These are phyloP conservation scores for Beauveria sp. DNA, from an alignment of 2,329 filamentous ascomycete species.

Conservation along the genomic window DNA sequence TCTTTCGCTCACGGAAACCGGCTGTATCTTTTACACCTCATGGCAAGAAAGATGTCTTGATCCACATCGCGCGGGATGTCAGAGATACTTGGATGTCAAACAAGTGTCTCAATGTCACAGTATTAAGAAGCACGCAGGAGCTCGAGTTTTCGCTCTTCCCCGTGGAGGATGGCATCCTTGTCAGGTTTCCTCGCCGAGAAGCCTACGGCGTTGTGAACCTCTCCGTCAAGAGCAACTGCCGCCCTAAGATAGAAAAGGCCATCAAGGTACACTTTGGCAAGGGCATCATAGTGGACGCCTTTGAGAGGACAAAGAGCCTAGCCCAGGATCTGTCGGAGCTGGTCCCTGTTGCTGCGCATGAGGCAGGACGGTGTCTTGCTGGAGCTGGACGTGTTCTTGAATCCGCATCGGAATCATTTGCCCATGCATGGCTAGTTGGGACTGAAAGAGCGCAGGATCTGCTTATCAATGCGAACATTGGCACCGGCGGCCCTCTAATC, in stretches of 20 bases:
- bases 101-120: conserved; percentile 48
- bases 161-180: conserved; percentile 42
- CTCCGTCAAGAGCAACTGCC: conserved; percentile 48
- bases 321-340: conserved; percentile 33
- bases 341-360: conserved; percentile 31
- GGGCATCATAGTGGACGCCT: conserved; percentile 34
- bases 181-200: conserved; percentile 45
- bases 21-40: conserved; percentile 22
- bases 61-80: conserved; percentile 42
- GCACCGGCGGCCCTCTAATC: not conserved
- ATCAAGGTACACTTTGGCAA: conserved; percentile 54
- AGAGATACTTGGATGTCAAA: conserved; percentile 48
- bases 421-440: not conserved
- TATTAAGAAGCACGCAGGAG: conserved; percentile 38
- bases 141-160: conserved; percentile 42
- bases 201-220: conserved; percentile 51
- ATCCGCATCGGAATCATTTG: conserved; percentile 23
- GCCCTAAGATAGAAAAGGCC: conserved; percentile 53
- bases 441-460: not conserved
- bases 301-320: conserved; percentile 37
- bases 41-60: conserved; percentile 43
- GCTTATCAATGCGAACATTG: not conserved
- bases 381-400: conserved; percentile 26
- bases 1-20: conserved; percentile 26
- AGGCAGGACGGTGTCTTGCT: conserved; percentile 29